A percentile compares a stretch with the other conserved stretches of the same genome.
Evolutionary conservation across 75 land plant species (phyloP).

Genomic region (Selaginella tamariscina): DNA sequence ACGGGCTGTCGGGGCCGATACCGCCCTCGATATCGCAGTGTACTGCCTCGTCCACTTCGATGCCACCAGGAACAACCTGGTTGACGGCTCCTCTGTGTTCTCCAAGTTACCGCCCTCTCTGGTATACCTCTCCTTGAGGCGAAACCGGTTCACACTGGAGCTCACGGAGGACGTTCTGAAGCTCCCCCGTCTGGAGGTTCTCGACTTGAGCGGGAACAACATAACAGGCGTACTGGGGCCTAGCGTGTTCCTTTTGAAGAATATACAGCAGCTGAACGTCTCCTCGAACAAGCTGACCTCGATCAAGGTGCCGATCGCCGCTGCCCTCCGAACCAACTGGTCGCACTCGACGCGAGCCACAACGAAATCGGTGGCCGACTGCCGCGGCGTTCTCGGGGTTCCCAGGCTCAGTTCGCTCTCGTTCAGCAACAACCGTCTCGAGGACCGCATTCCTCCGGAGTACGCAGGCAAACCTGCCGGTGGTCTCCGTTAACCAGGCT

Average conservation of each 20-base stretch:
- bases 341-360: conserved; percentile 40
- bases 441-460: conserved; percentile 15
- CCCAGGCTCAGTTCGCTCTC: conserved; percentile 12
- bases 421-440: background rate
- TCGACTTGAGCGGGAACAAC: background rate
- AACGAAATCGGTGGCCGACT: conserved; percentile 37
- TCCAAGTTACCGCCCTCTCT: conserved; percentile 26
- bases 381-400: conserved; percentile 40
- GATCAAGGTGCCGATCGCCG: conserved; percentile 20
- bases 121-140: conserved; percentile 37
- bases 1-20: background rate
- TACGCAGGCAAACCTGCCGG: background rate
- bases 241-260: conserved; percentile 33
- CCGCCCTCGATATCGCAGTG: background rate
- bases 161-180: conserved; percentile 10
- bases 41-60: background rate
- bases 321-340: conserved; percentile 15
- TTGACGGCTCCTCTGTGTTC: background rate
- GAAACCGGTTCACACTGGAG: conserved; percentile 23
- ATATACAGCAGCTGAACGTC: conserved; percentile 44
- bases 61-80: background rate
- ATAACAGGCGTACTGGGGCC: conserved; percentile 20
- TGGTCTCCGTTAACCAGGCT: conserved; percentile 1
- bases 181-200: conserved; percentile 18
- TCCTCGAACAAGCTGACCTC: conserved; percentile 32